Conservation (phyloP, 768 basidiomycete species). For the Dentipellis fragilis region DNA sequence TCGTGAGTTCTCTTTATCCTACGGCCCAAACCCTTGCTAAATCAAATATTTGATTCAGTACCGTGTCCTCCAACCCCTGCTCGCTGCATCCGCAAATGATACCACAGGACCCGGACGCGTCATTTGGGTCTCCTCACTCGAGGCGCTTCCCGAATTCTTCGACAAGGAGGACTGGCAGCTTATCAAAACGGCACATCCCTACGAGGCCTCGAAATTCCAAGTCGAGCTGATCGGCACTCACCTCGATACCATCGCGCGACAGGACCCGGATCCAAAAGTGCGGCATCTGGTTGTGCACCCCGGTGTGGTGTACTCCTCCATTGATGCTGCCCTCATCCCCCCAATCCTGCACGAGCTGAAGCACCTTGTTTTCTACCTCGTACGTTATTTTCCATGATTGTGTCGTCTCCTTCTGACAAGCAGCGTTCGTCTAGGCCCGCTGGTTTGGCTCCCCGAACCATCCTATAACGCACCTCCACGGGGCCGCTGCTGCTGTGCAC, state of each 20-base stretch:
- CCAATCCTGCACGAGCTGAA: conserved; percentile 39
- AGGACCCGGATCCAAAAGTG: conserved; percentile 17
- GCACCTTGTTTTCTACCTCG: conserved; percentile 50
- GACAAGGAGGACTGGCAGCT: conserved; percentile 67
- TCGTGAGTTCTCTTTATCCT: conserved; percentile 42
- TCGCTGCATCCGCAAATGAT: conserved; percentile 30
- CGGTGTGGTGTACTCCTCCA: conserved; percentile 58
- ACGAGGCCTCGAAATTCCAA: conserved; percentile 69
- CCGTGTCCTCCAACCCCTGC: conserved; percentile 44
- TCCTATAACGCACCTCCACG: conserved; percentile 49
- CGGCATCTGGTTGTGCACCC: conserved; percentile 63
- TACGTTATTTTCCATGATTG: conserved; percentile 25
- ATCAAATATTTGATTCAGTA: conserved; percentile 33
- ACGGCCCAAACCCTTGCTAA: background rate
- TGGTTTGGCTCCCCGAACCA: conserved; percentile 59
- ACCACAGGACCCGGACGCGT: conserved; percentile 43
- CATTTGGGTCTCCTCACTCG: conserved; percentile 73
- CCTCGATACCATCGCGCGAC: conserved; percentile 38
- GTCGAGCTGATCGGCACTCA: conserved; percentile 54
- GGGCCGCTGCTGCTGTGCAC: conserved; percentile 59
- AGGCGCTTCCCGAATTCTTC: conserved; percentile 44
- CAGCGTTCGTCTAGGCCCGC: conserved; percentile 42
- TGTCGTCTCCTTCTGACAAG: background rate
- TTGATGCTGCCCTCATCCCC: conserved; percentile 37
- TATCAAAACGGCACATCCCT: conserved; percentile 47